Conservation (phyloP, 306 rosid species). For the Pachyrhizus erosus region DNA sequence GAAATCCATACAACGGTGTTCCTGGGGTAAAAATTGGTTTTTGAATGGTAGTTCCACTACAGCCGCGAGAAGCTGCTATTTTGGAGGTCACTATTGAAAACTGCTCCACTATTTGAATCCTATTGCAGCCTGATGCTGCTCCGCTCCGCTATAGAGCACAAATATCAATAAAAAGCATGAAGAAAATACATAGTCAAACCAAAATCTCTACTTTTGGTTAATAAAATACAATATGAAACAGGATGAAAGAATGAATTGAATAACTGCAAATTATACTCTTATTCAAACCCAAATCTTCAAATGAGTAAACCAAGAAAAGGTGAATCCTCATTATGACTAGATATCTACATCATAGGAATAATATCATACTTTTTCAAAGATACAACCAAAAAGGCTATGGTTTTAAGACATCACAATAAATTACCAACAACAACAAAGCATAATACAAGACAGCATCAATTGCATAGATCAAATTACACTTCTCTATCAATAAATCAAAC, state of each 20-base stretch:
- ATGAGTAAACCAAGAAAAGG: neutral
- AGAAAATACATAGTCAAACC: neutral
- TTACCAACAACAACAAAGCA: neutral
- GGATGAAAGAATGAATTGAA: constrained; percentile 26
- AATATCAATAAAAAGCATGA: neutral
- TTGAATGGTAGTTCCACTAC: neutral
- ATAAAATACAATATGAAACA: neutral
- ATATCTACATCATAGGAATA: constrained; percentile 1
- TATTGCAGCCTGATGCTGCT: neutral
- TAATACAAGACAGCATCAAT: neutral
- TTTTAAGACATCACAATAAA: neutral
- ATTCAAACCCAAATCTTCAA: neutral
- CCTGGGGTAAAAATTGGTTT: neutral
- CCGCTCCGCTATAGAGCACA: neutral
- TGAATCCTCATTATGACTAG: neutral
- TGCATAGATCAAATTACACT: neutral
- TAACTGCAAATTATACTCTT: neutral
- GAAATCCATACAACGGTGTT: neutral
- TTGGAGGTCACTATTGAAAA: neutral
- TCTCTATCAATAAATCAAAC: neutral
- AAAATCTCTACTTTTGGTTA: neutral
- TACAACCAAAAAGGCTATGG: neutral
- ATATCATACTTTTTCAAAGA: neutral
- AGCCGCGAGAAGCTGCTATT: neutral
- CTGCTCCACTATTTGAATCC: neutral